Evolutionary conservation across 163 green algal species (phyloP).

Genomic region (Scenedesmus sp.): DNA sequence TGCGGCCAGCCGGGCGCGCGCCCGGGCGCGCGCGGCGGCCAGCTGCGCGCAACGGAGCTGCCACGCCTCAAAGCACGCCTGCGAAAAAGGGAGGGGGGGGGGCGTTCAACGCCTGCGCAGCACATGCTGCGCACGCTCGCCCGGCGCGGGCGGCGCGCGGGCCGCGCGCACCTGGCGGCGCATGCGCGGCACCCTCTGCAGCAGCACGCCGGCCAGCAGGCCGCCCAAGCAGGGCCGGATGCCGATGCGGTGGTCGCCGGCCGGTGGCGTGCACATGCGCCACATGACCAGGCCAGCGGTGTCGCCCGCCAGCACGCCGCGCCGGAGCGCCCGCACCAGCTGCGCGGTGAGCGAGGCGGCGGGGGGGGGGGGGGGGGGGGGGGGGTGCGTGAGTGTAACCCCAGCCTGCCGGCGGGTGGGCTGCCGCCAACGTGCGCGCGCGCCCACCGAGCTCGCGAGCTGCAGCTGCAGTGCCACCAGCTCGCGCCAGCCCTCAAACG

Average conservation of each 20-base stretch:
- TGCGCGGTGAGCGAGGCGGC: too few species aligned
- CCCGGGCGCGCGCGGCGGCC: slow-evolving; percentile 4
- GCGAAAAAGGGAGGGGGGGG: too few species aligned
- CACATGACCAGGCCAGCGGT: slow-evolving; percentile 18
- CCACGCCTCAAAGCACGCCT: slow-evolving; percentile 2
- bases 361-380: too few species aligned
- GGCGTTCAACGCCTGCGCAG: too few species aligned
- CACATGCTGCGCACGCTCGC: too few species aligned
- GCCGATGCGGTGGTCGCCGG: neutral
- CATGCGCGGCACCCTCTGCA: neutral
- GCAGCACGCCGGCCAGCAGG: slow-evolving; percentile 26
- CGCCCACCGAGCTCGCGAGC: too few species aligned
- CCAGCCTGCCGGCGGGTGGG: too few species aligned
- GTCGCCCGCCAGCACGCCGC: slow-evolving; percentile 7
- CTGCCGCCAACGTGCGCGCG: too few species aligned
- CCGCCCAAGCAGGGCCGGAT: slow-evolving; percentile 15
- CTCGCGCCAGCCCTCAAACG: slow-evolving; percentile 58
- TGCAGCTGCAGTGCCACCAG: slow-evolving; percentile 50
- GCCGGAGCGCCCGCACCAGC: slow-evolving; percentile 19
- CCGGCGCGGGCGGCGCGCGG: too few species aligned
- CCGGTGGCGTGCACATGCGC: slow-evolving; percentile 28
- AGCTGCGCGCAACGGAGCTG: neutral
- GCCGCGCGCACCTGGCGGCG: neutral
- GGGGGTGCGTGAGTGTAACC: too few species aligned
- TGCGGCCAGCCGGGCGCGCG: neutral